phyloP scores from a whole-genome alignment of 2,329 filamentous ascomycete genomes.

The Diaporthe nobilis region DNA sequence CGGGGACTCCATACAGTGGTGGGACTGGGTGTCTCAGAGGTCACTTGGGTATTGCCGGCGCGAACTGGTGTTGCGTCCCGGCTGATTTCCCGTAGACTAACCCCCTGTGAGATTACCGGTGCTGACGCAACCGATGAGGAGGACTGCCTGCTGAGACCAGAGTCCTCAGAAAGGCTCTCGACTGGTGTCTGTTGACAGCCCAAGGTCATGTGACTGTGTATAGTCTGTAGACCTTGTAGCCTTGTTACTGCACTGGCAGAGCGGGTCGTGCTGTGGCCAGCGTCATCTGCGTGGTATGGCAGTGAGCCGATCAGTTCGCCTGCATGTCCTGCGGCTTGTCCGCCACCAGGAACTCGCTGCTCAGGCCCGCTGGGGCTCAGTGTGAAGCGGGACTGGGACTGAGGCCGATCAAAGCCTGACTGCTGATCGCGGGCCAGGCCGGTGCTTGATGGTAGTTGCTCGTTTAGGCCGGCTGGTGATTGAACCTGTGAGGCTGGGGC shows the following conservation, averaged over 20 bases:
- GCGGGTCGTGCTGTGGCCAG: conserved; percentile 8
- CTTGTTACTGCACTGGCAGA: conserved; percentile 2
- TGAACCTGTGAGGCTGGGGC: conserved; percentile 13
- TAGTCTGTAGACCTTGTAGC: neutral
- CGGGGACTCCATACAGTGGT: conserved; percentile 28
- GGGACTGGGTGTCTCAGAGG: conserved; percentile 28
- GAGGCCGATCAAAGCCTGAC: conserved; percentile 27
- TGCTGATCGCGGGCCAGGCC: conserved; percentile 25
- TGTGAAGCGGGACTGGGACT: conserved; percentile 10
- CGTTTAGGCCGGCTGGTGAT: conserved; percentile 1
- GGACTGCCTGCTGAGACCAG: conserved; percentile 12
- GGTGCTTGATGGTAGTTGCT: conserved; percentile 11
- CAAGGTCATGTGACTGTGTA: neutral
- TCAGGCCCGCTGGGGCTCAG: conserved; percentile 5
- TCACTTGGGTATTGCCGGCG: conserved; percentile 19
- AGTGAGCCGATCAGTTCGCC: conserved; percentile 13
- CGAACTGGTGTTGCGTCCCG: neutral
- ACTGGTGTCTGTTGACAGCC: neutral
- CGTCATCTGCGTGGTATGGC: conserved; percentile 37
- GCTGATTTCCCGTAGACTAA: neutral
- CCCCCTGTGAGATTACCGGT: conserved; percentile 12
- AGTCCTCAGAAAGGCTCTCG: neutral
- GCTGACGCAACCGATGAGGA: conserved; percentile 6
- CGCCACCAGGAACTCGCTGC: conserved; percentile 12
- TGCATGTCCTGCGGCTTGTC: neutral